phyloP scores from a whole-genome alignment of 768 basidiomycete species.

The Collybiopsis confluens region DNA sequence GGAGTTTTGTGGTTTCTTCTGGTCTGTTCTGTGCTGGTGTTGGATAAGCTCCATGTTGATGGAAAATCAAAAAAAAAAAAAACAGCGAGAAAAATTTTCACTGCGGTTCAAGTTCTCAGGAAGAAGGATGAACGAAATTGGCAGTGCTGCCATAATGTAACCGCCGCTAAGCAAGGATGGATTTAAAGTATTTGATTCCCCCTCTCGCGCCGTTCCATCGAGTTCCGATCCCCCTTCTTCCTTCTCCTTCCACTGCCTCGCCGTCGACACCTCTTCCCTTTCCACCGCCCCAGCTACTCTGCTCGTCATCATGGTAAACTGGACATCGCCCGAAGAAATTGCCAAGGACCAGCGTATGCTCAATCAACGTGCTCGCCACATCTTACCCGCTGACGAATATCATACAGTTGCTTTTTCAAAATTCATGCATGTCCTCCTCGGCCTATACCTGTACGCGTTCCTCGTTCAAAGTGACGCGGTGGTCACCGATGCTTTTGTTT shows the following conservation, averaged over 20 bases:
- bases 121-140: neutral
- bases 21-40: too few species aligned
- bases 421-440: constrained; percentile 58
- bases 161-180: neutral
- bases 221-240: constrained; percentile 2
- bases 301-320: constrained; percentile 3
- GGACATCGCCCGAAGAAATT: constrained; percentile 1
- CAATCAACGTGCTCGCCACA: neutral
- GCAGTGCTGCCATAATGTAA: constrained; percentile 2
- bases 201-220: neutral
- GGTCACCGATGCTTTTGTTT: constrained; percentile 6
- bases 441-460: constrained; percentile 51
- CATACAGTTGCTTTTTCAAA: constrained; percentile 36
- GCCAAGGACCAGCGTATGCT: constrained; percentile 2
- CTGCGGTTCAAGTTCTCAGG: constrained; percentile 9
- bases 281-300: neutral
- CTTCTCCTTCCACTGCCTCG: neutral
- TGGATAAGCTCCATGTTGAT: too few species aligned
- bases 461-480: neutral
- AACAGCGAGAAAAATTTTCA: neutral
- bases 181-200: too few species aligned
- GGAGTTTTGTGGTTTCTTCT: too few species aligned
- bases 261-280: constrained; percentile 2
- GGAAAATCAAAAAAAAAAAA: neutral
- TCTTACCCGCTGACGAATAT: neutral